Base-by-base conservation (phyloP, 306 rosid genomes). In the Neltuma alba region DNA sequence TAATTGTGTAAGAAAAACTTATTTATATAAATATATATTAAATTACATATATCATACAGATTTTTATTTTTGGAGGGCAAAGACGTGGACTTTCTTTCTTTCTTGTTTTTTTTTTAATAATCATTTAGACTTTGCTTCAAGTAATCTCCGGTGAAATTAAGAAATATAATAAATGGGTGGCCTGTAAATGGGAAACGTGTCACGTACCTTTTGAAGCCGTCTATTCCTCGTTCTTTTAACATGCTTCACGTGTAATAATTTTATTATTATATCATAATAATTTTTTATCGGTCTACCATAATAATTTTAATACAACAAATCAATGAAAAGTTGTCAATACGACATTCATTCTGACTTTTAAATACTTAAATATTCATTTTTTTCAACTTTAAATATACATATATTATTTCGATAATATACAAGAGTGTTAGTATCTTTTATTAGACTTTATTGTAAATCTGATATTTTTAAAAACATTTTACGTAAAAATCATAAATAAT, bases 131-230 rank as follows among this genome's bases (percentile, higher is more conserved):
- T 58, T 1, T 25, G 4, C 36, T 34, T 79, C 36, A 74, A 40
- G 71, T 55, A 76, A n/a, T 79, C 79, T 81, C 70, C 55, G 85
- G 87, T 77, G 85, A 37, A 50, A 70, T 48, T 67, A 30, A 45
- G 79, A 80, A 48, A 78, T 21, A n/a, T n/a, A 52, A 21, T 54
- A 54, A 20, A 11, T 23, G 9, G 20, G 12, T 7, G n/a, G 47
- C 28, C 18, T 33, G 33, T 66, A 54, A 65, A 45, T 82, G 82
- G 71, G 65, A 27, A n/a, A 83, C 85, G 66, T 86, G 85, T 77
- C 79, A 6, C n/a, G n/a, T n/a, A n/a, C 60, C 72, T 79, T 70
- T 79, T 25, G 72, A 88, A 76, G 86, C 84, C 75, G 30, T 36
- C 41, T 82, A 69, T 62, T 64, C 2, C 66, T 76, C 64, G 25